Evolutionary conservation across 495 filamentous ascomycete genomes (phyloP).

Genomic region (Xylaria scruposa): DNA sequence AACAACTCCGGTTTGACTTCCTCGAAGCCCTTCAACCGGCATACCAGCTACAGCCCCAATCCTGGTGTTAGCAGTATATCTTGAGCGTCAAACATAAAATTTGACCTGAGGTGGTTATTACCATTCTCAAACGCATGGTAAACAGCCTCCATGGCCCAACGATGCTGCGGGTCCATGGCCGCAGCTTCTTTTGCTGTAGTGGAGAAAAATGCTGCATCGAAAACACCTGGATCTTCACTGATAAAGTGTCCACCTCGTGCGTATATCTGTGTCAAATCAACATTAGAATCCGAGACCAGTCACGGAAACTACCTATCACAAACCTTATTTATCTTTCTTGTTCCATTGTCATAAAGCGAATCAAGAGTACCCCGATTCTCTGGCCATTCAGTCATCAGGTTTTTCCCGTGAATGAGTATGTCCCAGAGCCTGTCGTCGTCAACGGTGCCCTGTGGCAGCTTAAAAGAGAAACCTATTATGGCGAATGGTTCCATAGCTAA

Average conservation of each 20-base stretch:
- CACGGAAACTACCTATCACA: neutral
- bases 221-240: neutral
- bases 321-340: neutral
- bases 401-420: neutral
- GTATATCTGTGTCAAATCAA: neutral
- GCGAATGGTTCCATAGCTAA: neutral
- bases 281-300: neutral
- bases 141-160: neutral
- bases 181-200: neutral
- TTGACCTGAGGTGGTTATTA: neutral
- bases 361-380: neutral
- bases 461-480: neutral
- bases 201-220: constrained; percentile 10
- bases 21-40: neutral
- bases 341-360: neutral
- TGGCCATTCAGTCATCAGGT: neutral
- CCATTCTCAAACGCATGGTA: constrained; percentile 7
- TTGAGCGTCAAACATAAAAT: no score
- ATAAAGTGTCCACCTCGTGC: neutral
- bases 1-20: neutral
- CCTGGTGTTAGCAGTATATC: no score
- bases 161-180: constrained; percentile 1
- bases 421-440: neutral
- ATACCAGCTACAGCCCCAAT: neutral
- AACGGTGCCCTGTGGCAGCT: neutral